These are phyloP conservation scores for Diaporthe citrichinensis DNA, from an alignment of 2,329 filamentous ascomycete genomes.

Conservation along the genomic window DNA sequence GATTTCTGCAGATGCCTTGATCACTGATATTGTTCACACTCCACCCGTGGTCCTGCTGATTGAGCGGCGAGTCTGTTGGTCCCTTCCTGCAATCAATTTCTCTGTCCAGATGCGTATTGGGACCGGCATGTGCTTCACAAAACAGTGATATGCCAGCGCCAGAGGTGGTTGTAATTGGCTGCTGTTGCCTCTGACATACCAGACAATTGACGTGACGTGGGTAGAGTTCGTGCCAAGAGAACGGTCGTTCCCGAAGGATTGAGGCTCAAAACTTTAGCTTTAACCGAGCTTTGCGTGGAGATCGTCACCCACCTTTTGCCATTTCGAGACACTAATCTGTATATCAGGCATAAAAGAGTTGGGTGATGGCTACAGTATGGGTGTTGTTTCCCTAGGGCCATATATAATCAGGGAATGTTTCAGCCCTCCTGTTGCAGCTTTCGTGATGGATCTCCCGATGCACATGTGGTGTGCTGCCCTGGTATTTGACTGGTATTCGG, in stretches of 20 bases:
- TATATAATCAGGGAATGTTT: no score
- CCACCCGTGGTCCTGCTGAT: not conserved
- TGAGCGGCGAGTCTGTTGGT: not conserved
- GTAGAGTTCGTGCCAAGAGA: slow-evolving; percentile 16
- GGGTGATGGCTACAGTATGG: not conserved
- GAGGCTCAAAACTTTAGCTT: slow-evolving; percentile 29
- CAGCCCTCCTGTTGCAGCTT: no score
- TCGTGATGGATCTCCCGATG: not conserved
- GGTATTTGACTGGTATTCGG: no score
- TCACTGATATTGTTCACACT: not conserved
- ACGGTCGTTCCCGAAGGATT: not conserved
- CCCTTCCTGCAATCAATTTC: not conserved
- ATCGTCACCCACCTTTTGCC: not conserved
- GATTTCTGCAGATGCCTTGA: not conserved
- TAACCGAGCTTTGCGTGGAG: not conserved
- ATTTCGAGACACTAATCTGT: not conserved
- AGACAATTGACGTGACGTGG: not conserved
- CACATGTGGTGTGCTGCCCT: not conserved
- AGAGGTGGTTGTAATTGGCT: not conserved
- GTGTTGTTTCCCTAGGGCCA: not conserved
- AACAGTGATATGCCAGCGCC: not conserved
- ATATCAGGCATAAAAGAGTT: not conserved
- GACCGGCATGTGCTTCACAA: not conserved
- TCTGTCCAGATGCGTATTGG: not conserved
- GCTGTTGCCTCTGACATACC: not conserved